Evolutionary conservation across 352 stramenopile species (phyloP).

Genomic region (Phytophthora meadii): DNA sequence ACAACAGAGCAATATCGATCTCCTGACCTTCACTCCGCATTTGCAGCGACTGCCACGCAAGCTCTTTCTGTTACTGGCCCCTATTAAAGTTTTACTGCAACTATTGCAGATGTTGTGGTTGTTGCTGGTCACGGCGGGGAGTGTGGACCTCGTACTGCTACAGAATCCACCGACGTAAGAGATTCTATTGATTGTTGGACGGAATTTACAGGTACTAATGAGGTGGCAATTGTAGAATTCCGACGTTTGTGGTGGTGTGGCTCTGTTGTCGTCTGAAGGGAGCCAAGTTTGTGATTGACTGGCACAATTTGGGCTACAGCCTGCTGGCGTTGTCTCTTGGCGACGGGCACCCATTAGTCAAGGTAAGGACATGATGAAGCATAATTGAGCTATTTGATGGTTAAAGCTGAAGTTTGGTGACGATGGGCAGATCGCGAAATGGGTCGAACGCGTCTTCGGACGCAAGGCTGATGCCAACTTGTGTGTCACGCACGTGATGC

Average conservation of each 20-base stretch:
- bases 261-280: slow-evolving; percentile 63
- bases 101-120: slow-evolving; percentile 63
- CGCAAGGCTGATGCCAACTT: slow-evolving; percentile 94
- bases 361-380: slow-evolving; percentile 38
- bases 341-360: slow-evolving; percentile 69
- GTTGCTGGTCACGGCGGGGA: slow-evolving; percentile 48
- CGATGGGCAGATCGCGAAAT: slow-evolving; percentile 68
- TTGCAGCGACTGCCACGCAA: slow-evolving; percentile 68
- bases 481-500: slow-evolving; percentile 97
- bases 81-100: slow-evolving; percentile 82
- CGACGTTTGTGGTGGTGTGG: slow-evolving; percentile 92
- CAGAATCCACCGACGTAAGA: slow-evolving; percentile 97
- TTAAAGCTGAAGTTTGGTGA: slow-evolving; percentile 1
- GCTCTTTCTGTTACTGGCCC: slow-evolving; percentile 36
- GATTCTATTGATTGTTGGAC: background rate
- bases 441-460: slow-evolving; percentile 91
- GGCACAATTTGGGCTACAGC: slow-evolving; percentile 99
- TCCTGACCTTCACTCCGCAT: slow-evolving; percentile 81
- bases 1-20: slow-evolving; percentile 62
- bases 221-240: slow-evolving; percentile 74
- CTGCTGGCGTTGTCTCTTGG: slow-evolving; percentile 92
- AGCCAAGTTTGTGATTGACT: slow-evolving; percentile 97
- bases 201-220: slow-evolving; percentile 5
- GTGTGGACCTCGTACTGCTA: slow-evolving; percentile 94
- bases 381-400: background rate